These are phyloP conservation scores for Colletotrichum sp. DNA, from an alignment of 2,329 filamentous ascomycete species.

Conservation along the genomic window DNA sequence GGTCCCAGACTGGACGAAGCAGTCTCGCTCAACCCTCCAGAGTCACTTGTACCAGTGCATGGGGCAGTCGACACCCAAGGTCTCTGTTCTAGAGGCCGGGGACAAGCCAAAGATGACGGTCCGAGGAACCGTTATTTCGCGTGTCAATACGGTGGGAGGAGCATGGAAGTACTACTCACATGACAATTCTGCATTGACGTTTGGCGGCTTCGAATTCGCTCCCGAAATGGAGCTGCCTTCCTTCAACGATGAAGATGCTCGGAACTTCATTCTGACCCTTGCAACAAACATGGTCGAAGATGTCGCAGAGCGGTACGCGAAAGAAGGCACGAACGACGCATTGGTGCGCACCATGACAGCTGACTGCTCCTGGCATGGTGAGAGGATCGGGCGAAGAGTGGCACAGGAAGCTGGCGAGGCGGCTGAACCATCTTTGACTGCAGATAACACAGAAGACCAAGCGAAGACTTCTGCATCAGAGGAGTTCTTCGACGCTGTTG, in stretches of 20 bases:
- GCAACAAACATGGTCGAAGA: neutral
- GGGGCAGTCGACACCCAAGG: neutral
- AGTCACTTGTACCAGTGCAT: neutral
- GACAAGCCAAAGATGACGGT: neutral
- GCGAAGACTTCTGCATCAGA: neutral
- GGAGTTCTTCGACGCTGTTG: neutral
- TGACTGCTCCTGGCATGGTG: neutral
- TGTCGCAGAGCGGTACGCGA: neutral
- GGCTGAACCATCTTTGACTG: too few relatives aligned
- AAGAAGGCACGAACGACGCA: neutral
- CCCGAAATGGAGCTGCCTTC: neutral
- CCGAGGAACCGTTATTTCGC: neutral
- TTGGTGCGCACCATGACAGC: neutral
- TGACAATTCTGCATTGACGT: neutral
- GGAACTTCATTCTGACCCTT: neutral
- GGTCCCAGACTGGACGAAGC: conserved; percentile 8
- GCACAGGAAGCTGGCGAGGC: neutral
- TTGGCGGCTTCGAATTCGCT: neutral
- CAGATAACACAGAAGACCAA: neutral
- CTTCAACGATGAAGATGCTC: conserved; percentile 2
- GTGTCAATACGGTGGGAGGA: neutral
- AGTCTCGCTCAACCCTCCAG: neutral
- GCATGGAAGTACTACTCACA: conserved; percentile 1
- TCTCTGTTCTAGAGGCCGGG: neutral
- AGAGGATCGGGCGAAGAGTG: neutral